Base-by-base conservation (phyloP, 2,329 filamentous ascomycete genomes). In the Dactylellina leptospora region DNA sequence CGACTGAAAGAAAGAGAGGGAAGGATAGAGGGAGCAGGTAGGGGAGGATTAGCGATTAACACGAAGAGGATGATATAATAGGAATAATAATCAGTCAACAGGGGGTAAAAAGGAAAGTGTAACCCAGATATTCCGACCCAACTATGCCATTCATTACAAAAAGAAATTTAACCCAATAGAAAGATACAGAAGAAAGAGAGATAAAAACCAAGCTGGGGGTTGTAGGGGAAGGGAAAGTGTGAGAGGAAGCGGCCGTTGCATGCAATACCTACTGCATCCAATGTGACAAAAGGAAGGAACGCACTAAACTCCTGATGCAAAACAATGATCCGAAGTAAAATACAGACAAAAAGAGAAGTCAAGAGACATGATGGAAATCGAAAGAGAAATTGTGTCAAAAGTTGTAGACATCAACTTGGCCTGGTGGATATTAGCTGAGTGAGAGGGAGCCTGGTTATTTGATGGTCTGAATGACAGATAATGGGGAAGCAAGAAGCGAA, bases 281-380 rank as follows among this genome's bases (percentile, higher is more conserved):
- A 22, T 6, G 30, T 18, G 5, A 42, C 18, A 28, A 28, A 28
- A 58, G 9, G 20, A 53, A 33, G 20, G n/a, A 45, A 36, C 54
- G 28, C 38, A 71, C 25, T n/a, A 54, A 71, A 71, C 66, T 71
- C 66, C 66, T 53, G 55, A 61, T 71, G 66, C 66, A 62, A 20
- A 63, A 51, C 38, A 61, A 68, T 61, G 64, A 60, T 54, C 42
- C 56, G 20, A 40, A 36, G n/a, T 61, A 56, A 55, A 61, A 44
- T 56, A 62, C 64, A 70, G 44, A 42, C 28, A 23, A 4, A 33
- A 20, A 22, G 13, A 28, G 11, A 44, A 45, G 23, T 33, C 6
- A 11, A 33, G 28, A 11, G 5, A 16, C 36, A n/a, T 40, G 36
- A 16, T 9, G 1, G 11, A 40, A 40, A 16, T 40, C 18, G 50